Conservation (phyloP, 768 basidiomycete genomes). For the Collybia nuda region DNA sequence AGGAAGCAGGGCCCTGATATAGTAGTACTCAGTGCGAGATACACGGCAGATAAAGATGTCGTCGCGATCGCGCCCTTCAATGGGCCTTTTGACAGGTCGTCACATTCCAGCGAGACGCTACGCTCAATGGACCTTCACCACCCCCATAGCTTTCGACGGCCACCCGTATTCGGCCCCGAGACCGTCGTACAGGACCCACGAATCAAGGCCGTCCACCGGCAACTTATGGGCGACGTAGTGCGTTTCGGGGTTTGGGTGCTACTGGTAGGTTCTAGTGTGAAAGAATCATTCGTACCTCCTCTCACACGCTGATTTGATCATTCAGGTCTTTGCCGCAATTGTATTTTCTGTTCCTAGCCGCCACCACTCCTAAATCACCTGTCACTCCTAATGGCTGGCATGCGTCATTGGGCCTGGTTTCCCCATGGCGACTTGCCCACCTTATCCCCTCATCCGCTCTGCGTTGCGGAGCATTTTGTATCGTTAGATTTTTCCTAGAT, state of each 20-base stretch:
- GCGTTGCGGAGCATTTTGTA: neutral
- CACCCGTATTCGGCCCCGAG: slow-evolving; percentile 41
- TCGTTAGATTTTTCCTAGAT: neutral
- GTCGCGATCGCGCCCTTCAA: slow-evolving; percentile 18
- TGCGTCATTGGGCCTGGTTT: neutral
- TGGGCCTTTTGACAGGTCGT: slow-evolving; percentile 3
- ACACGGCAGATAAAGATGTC: neutral
- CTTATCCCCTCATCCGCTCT: neutral
- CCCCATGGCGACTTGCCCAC: neutral
- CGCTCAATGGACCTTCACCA: too few species aligned
- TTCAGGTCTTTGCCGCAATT: slow-evolving; percentile 20
- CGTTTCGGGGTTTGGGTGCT: slow-evolving; percentile 19
- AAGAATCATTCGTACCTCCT: neutral
- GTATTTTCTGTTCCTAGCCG: slow-evolving; percentile 21
- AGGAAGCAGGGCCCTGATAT: too few species aligned
- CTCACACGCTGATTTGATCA: neutral
- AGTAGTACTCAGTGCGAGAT: too few species aligned
- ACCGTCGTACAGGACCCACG: slow-evolving; percentile 34
- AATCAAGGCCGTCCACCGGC: slow-evolving; percentile 29
- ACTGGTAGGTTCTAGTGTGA: slow-evolving; percentile 16
- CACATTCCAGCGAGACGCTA: slow-evolving; percentile 7
- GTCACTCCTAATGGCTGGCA: too few species aligned
- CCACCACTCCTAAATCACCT: slow-evolving; percentile 3
- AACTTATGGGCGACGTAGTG: slow-evolving; percentile 27
- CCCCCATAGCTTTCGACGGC: slow-evolving; percentile 17